A percentile compares a stretch with the other conserved stretches of the same genome.
Conservation (phyloP, 2,329 filamentous ascomycete species). For the Fusarium incarnatum region DNA sequence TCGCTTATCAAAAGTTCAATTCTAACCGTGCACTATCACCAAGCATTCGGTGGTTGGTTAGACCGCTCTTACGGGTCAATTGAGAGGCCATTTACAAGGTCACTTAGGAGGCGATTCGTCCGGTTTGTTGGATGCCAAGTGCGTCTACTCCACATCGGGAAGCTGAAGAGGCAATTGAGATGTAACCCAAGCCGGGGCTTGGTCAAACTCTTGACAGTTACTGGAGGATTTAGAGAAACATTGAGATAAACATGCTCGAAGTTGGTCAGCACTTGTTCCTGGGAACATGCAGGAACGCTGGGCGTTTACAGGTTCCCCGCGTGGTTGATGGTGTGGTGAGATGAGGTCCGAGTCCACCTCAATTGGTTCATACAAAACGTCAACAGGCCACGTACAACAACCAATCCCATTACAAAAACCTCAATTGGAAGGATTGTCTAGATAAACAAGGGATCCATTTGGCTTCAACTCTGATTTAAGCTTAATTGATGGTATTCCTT, state of each 20-base stretch:
- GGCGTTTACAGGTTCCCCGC: not conserved
- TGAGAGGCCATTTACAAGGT: not conserved
- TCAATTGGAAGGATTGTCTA: too few species aligned
- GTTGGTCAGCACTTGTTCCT: not conserved
- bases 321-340: not conserved
- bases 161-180: conserved; percentile 3
- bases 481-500: not conserved
- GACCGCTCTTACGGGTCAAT: not conserved
- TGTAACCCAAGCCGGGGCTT: conserved; percentile 6
- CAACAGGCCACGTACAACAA: too few species aligned
- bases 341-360: rapidly evolving
- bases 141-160: conserved; percentile 21
- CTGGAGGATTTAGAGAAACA: not conserved
- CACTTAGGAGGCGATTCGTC: not conserved
- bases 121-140: conserved; percentile 29
- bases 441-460: not conserved
- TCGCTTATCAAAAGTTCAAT: not conserved
- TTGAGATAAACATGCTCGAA: not conserved
- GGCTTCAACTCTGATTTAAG: conserved; percentile 1
- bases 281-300: conserved; percentile 12
- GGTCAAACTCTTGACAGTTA: not conserved
- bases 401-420: too few species aligned
- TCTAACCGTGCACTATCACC: not conserved
- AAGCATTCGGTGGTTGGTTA: not conserved
- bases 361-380: not conserved